Percentiles rank a stretch among this genome's conserved stretches.
These are phyloP conservation scores for Colletotrichum coccodes DNA, from an alignment of 2,329 filamentous ascomycete genomes.

Conservation along the genomic window DNA sequence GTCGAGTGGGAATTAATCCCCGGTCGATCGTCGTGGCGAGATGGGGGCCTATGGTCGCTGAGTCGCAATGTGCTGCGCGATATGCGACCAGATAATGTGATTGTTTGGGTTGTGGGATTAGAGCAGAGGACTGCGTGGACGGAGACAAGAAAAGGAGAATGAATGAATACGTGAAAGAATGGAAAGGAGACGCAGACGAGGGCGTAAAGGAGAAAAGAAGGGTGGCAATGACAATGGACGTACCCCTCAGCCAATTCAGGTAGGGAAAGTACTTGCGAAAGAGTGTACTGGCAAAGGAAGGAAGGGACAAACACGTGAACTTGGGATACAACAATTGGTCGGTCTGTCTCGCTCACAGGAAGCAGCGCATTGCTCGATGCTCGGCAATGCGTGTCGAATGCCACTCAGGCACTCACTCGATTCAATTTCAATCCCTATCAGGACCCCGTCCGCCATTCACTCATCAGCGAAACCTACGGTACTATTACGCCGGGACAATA, in stretches of 20 bases:
- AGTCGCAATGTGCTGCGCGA: conserved; percentile 5
- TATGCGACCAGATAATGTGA: not conserved
- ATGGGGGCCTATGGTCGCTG: not conserved
- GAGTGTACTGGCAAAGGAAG: too few relatives aligned
- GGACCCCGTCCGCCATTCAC: not conserved
- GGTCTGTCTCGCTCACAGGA: too few relatives aligned
- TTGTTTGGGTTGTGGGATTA: not conserved
- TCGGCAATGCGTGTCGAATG: not conserved
- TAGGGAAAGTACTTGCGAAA: not conserved
- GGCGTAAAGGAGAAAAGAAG: not conserved
- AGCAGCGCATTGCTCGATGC: not conserved
- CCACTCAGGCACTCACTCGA: not conserved
- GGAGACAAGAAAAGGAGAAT: not conserved
- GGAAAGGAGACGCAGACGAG: not conserved
- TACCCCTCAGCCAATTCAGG: not conserved
- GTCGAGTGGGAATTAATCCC: conserved; percentile 15
- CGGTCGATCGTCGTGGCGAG: conserved; percentile 17
- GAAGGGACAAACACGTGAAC: too few relatives aligned
- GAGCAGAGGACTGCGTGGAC: not conserved
- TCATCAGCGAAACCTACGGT: not conserved
- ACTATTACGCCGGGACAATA: not conserved
- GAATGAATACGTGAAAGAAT: not conserved
- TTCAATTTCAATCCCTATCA: not conserved
- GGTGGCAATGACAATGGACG: not conserved
- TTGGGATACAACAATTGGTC: not conserved